These are phyloP conservation scores for Polygonum aviculare DNA, from an alignment of 148 eudicot genomes.

Conservation along the genomic window DNA sequence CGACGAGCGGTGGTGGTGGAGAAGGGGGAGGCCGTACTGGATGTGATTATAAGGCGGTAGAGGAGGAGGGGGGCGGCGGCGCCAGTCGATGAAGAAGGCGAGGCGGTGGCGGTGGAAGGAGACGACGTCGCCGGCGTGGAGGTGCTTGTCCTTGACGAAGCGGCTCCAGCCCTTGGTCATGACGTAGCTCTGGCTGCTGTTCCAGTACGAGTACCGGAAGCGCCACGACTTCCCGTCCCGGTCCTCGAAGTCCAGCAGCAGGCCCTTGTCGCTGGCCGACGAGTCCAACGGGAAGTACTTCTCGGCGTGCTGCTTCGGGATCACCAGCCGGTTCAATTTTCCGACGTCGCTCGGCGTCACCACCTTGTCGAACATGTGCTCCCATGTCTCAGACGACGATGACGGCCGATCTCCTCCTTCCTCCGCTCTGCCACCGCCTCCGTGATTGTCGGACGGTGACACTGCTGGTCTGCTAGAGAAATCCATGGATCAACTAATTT, in stretches of 20 bases:
- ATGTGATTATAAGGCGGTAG: neutral
- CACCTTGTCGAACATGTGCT: slow-evolving; percentile 22
- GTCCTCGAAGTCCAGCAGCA: slow-evolving; percentile 23
- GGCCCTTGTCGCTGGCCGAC: slow-evolving; percentile 11
- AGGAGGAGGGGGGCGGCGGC: neutral
- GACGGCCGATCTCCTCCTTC: neutral
- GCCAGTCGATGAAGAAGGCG: slow-evolving; percentile 17
- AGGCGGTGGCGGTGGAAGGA: slow-evolving; percentile 6
- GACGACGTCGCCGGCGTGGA: slow-evolving; percentile 21
- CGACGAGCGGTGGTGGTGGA: neutral
- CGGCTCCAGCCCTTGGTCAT: slow-evolving; percentile 28
- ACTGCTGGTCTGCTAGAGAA: no score
- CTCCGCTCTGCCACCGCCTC: neutral
- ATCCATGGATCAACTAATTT: no score
- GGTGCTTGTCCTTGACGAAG: slow-evolving; percentile 21
- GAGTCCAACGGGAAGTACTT: slow-evolving; percentile 18
- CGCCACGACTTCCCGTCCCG: slow-evolving; percentile 23
- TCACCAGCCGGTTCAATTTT: slow-evolving; percentile 20
- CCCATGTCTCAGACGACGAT: neutral
- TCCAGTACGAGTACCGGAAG: slow-evolving; percentile 26
- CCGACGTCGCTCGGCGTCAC: slow-evolving; percentile 23
- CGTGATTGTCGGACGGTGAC: no score
- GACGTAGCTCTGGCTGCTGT: slow-evolving; percentile 23
- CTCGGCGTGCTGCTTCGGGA: slow-evolving; percentile 25
- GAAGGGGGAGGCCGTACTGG: neutral